Base-by-base conservation (phyloP, 2,329 filamentous ascomycete genomes). In the Tolypocladium guangdongense region DNA sequence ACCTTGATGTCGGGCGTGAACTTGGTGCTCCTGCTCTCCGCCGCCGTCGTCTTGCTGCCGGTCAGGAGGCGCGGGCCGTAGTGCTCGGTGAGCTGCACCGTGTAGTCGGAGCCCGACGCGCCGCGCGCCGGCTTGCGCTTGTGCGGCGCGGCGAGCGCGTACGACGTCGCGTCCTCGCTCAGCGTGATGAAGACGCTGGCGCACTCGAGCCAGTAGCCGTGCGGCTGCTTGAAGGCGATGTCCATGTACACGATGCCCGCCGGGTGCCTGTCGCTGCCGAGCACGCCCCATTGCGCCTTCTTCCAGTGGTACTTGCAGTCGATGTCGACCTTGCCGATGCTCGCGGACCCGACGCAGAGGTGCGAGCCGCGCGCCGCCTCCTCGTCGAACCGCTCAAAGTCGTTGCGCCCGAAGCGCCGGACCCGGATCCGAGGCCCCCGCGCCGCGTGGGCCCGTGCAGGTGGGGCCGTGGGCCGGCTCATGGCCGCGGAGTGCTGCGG, bases 191-290 rank as follows among this genome's bases (percentile, higher is more conserved):
- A 56, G 4, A 60, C 56, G n/a, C 39, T 60, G 24, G 57, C 59
- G 18, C 12, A 27, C 22, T 56, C 35, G 20, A 59, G 55, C 51
- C 54, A 53, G 39, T 55, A 56, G 3, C 56, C 58, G 16, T 32
- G 39, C 20, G 58, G 57, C 33, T 60, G 58, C 11, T 54, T 57
- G 48, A 60, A 60, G 38, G 48, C 50, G 27, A 60, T 50, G 41
- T 61, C 58, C 51, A 61, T 56, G 49, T 58, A 61, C 1, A 61
- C 54, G 46, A 59, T 56, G 37, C 57, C 58, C 3, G 57, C 59
- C 0, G 58, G 56, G 24, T 36, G 52, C 35, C 39, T 49, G 36
- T 51, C 24, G 16, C 10, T 20, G 22, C 53, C 57, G 11, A 61
- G 35, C 16, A 56, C 49, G 20, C 58, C 58, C 57, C 59, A 61